Evolutionary conservation across 352 stramenopile genomes (phyloP), one percentile per base, ranked within the genome.

Genomic region (Phytophthora palmivora): DNA sequence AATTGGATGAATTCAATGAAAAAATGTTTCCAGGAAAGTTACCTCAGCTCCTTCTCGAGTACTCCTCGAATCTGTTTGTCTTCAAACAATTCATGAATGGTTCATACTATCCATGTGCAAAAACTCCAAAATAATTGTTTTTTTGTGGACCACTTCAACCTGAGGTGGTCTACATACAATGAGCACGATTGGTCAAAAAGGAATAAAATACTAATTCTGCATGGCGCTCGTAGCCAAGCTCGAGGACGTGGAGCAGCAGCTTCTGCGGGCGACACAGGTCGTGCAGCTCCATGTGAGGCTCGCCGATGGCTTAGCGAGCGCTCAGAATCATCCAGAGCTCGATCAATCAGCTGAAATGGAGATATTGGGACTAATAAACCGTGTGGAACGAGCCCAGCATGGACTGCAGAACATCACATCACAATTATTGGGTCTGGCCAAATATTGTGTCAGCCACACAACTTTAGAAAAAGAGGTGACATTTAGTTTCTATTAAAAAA

Each of bases 181-280:
- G n/a, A n/a, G n/a, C n/a, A n/a, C n/a, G n/a, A n/a, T n/a, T n/a
- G n/a, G n/a, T n/a, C n/a, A n/a, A n/a, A n/a, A n/a, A n/a, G n/a
- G n/a, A n/a, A n/a, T n/a, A n/a, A n/a, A n/a, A n/a, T n/a, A n/a
- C n/a, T n/a, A n/a, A n/a, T n/a, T n/a, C 9, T 38, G 12, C 8
- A 51, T 58, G 55, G 28, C 34, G 28, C 32, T 66, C 19, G 39
- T 39, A 6, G 32, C 39, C 10, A 60, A 24, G 33, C 48, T 61
- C 5, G 30, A 16, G 16, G 58, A 66, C 42, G 58, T 55, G 33
- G 32, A 67, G 58, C 41, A 55, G 58, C 58, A 60, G 47, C 48
- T 66, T 32, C 37, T 24, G n/a, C 41, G 49, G 11, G 41, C 30
- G 15, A 59, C 41, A 26, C n/a, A 41, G 7, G 43, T 51, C 33